Percentiles rank a stretch among this genome's conserved stretches.
Conservation (phyloP, 2,329 filamentous ascomycete species). For the Fusarium brevicatenulatum region DNA sequence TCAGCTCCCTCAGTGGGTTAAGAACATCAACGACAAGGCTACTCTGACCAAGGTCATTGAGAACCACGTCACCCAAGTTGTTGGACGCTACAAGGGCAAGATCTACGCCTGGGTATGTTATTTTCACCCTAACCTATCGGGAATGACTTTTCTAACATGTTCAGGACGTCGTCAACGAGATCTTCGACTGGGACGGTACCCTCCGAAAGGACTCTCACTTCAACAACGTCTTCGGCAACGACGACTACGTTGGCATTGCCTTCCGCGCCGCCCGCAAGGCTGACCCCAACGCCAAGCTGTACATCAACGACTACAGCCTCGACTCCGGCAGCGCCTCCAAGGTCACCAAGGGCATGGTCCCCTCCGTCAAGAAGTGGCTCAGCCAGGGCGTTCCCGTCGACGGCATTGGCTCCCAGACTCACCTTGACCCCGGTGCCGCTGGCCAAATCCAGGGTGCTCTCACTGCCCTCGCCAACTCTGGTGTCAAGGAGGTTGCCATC, state of each 20-base stretch:
- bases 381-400: slow-evolving; percentile 62
- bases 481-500: slow-evolving; percentile 68
- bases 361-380: slow-evolving; percentile 71
- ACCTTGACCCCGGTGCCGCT: slow-evolving; percentile 52
- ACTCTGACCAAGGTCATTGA: slow-evolving; percentile 66
- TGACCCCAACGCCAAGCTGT: slow-evolving; percentile 75
- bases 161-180: slow-evolving; percentile 71
- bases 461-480: slow-evolving; percentile 60
- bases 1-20: slow-evolving; percentile 70
- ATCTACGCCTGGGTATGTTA: slow-evolving; percentile 49
- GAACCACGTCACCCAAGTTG: slow-evolving; percentile 67
- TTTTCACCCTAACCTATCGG: fast-evolving
- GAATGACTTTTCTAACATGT: slow-evolving; percentile 37
- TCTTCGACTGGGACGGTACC: slow-evolving; percentile 69
- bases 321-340: slow-evolving; percentile 70
- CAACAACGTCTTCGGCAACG: slow-evolving; percentile 74
- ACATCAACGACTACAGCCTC: slow-evolving; percentile 81
- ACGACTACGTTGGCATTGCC: slow-evolving; percentile 75
- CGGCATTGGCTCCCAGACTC: slow-evolving; percentile 68
- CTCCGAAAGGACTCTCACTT: slow-evolving; percentile 69
- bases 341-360: slow-evolving; percentile 63
- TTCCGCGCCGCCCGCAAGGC: slow-evolving; percentile 74
- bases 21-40: slow-evolving; percentile 60
- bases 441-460: slow-evolving; percentile 60
- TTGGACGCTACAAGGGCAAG: slow-evolving; percentile 70